Conservation (phyloP, 1,284 basidiomycete species). For the Heterobasidion annosum region DNA sequence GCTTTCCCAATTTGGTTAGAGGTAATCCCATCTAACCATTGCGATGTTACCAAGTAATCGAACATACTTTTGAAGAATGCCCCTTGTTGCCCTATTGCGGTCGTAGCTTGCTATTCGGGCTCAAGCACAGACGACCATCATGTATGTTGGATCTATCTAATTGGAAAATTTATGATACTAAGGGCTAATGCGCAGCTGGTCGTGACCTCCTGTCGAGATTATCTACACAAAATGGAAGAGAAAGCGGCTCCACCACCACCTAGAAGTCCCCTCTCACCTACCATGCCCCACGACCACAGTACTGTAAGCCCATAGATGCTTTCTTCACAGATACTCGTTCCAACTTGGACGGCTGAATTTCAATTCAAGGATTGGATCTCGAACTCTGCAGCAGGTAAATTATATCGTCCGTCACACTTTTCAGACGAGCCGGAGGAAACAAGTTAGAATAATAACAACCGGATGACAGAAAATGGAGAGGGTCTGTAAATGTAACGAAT, state of each 20-base stretch:
- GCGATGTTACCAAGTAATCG: no score
- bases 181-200: slow-evolving; percentile 37
- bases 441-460: background rate
- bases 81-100: slow-evolving; percentile 70
- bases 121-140: slow-evolving; percentile 72
- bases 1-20: slow-evolving; percentile 80
- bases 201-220: slow-evolving; percentile 58
- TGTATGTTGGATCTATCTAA: slow-evolving; percentile 29
- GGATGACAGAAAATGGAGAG: background rate
- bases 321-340: background rate
- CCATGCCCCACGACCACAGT: slow-evolving; percentile 1
- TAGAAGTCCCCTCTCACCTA: slow-evolving; percentile 8
- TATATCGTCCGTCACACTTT: slow-evolving; percentile 13
- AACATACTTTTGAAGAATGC: slow-evolving; percentile 43
- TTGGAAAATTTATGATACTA: background rate
- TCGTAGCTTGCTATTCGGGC: slow-evolving; percentile 76
- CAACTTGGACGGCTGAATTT: background rate
- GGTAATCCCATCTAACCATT: slow-evolving; percentile 26
- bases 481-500: background rate
- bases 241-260: slow-evolving; percentile 19
- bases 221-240: slow-evolving; percentile 49
- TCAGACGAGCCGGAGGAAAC: slow-evolving; percentile 6
- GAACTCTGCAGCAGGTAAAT: slow-evolving; percentile 11
- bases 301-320: slow-evolving; percentile 6
- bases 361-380: slow-evolving; percentile 12